Base-by-base conservation (phyloP, 2,329 filamentous ascomycete species). In the Fusarium stilboides region DNA sequence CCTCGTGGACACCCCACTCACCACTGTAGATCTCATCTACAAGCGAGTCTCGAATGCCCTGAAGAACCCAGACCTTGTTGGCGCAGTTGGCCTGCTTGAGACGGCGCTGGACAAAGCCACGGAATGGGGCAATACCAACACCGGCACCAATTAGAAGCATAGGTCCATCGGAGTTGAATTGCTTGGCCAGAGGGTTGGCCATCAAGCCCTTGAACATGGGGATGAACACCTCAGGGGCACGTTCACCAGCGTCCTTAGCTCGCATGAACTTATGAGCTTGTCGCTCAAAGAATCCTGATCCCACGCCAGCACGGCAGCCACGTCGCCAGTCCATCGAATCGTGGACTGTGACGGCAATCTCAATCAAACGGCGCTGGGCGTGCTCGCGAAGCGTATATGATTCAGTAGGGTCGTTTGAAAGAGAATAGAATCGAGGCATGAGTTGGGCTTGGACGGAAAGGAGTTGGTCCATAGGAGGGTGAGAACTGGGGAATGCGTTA, bases 181-280 rank as follows among this genome's bases (percentile, higher is more conserved):
- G 90, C 77, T 91, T 92, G 13, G 94, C 96, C 2, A 99, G 87
- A 1, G 96, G 96, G 79, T 99, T 99, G 65, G 94, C 91, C 96
- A 99, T 99, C 43, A 99, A 85, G 1, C 96, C 96, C 76, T 97
- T 94, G 88, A 99, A 99, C 93, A 99, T 98, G 74, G 96, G 96
- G 7, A 98, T 85, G 72, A 93, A 90, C 17, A 98, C 77, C 70
- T 94, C 88, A 4, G 81, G 85, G 49, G 81, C 78, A 65, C 80
- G 79, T 56, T 87, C 84, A 46, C 91, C 91, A 3, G 85, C 81
- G 34, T 85, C 81, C 77, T 93, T 89, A 1, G 92, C 89, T 15
- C 87, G 86, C 72, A 95, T 86, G 77, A 92, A 92, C 69, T 87
- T 86, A 39, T 86, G 86, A 0, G 96, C 94, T 74, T 97, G 87